These are phyloP conservation scores for Aspergillus egyptiacus DNA, from an alignment of 495 filamentous ascomycete species.

Conservation along the genomic window DNA sequence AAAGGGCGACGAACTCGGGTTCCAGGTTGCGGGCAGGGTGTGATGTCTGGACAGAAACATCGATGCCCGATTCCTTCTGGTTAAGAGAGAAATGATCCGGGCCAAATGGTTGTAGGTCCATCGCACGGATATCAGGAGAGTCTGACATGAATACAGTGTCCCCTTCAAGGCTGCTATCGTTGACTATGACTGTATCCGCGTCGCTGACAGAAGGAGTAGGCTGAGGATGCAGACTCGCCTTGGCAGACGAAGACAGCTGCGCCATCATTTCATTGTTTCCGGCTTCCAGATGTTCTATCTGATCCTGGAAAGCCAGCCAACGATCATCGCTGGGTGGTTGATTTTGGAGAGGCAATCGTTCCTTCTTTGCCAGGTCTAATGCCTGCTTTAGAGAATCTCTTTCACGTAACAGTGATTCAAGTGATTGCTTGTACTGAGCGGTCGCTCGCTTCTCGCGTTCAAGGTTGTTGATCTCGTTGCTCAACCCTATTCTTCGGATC, in stretches of 20 bases:
- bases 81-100: conserved; percentile 20
- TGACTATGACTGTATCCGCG: conserved; percentile 28
- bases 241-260: conserved; percentile 15
- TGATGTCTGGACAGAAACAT: conserved; percentile 19
- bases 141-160: conserved; percentile 28
- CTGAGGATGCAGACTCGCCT: conserved; percentile 6
- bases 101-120: conserved; percentile 3
- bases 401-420: conserved; percentile 36
- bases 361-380: conserved; percentile 37
- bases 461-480: conserved; percentile 67
- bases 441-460: conserved; percentile 49
- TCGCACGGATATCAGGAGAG: conserved; percentile 30
- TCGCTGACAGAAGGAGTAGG: conserved; percentile 11
- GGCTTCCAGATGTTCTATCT: conserved; percentile 18
- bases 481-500: conserved; percentile 63
- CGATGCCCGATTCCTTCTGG: conserved; percentile 4
- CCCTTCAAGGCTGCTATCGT: conserved; percentile 25
- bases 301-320: conserved; percentile 22
- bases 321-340: conserved; percentile 20
- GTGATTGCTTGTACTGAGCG: conserved; percentile 44
- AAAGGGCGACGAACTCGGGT: conserved; percentile 22
- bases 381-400: conserved; percentile 47
- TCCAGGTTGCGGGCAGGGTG: conserved; percentile 11
- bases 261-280: conserved; percentile 17
- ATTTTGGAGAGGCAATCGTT: conserved; percentile 24